These are phyloP conservation scores for Sicyos edulis DNA, from an alignment of 306 rosid genomes.

Conservation along the genomic window DNA sequence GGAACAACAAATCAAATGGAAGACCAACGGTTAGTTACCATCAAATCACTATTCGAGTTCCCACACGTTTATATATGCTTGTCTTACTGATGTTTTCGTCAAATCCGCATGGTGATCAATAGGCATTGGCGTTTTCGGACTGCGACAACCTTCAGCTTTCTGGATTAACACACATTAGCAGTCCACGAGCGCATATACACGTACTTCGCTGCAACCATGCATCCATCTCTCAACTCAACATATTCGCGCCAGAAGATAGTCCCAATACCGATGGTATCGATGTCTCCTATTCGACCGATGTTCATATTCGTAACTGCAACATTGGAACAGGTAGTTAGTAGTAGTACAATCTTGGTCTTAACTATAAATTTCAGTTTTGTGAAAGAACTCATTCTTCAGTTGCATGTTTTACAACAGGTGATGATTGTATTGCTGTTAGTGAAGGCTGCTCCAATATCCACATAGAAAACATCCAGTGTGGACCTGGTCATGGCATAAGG, in stretches of 20 bases:
- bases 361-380: background rate
- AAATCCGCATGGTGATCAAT: background rate
- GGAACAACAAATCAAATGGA: background rate
- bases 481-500: conserved; percentile 62
- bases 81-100: background rate
- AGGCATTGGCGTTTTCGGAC: conserved; percentile 5
- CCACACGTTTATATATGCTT: background rate
- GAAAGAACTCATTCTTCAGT: background rate
- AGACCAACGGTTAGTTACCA: conserved; percentile 13
- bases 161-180: conserved; percentile 19
- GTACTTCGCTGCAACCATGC: conserved; percentile 16
- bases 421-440: conserved; percentile 28
- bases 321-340: conserved; percentile 19
- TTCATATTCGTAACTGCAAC: background rate
- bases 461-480: conserved; percentile 30
- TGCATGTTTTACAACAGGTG: conserved; percentile 13
- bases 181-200: conserved; percentile 10
- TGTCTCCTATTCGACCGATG: background rate
- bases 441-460: conserved; percentile 20
- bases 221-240: conserved; percentile 1
- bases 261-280: conserved; percentile 32
- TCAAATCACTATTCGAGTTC: background rate
- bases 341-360: background rate
- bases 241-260: conserved; percentile 18
- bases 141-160: conserved; percentile 4